Conservation (phyloP, 1,139 yeast genomes). For the Suhomyces terraborum region DNA sequence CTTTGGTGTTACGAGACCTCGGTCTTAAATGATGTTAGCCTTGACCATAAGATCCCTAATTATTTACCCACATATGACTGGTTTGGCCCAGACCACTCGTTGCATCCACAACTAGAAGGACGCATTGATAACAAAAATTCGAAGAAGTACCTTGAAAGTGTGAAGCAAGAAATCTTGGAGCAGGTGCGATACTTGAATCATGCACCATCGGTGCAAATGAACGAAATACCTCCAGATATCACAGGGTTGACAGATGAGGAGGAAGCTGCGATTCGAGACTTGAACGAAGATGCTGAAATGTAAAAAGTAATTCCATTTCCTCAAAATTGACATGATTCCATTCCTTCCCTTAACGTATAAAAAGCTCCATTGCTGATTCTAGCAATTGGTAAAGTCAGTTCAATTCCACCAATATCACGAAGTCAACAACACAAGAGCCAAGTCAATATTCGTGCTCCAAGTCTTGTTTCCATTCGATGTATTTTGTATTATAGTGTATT, state of each 20-base stretch:
- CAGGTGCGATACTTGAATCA: constrained; percentile 79
- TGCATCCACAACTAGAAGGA: constrained; percentile 90
- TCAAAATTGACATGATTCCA: neutral
- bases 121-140: constrained; percentile 86
- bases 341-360: too few relatives aligned
- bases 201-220: constrained; percentile 96
- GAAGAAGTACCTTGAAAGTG: constrained; percentile 79
- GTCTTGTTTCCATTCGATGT: too few relatives aligned
- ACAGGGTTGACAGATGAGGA: constrained; percentile 66
- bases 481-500: constrained; percentile 4
- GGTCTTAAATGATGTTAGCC: constrained; percentile 72
- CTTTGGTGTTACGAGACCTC: constrained; percentile 96
- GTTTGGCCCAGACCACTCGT: constrained; percentile 89
- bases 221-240: constrained; percentile 82
- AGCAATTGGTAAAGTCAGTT: too few relatives aligned
- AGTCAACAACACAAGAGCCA: too few relatives aligned
- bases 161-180: constrained; percentile 75
- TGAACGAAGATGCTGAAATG: constrained; percentile 47
- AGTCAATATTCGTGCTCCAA: too few relatives aligned
- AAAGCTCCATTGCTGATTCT: too few relatives aligned
- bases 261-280: constrained; percentile 52
- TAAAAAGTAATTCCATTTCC: neutral
- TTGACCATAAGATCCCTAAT: constrained; percentile 77
- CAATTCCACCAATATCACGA: too few relatives aligned
- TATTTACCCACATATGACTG: constrained; percentile 80